Conservation (phyloP, 306 rosid genomes). For the Lotus japonicus region DNA sequence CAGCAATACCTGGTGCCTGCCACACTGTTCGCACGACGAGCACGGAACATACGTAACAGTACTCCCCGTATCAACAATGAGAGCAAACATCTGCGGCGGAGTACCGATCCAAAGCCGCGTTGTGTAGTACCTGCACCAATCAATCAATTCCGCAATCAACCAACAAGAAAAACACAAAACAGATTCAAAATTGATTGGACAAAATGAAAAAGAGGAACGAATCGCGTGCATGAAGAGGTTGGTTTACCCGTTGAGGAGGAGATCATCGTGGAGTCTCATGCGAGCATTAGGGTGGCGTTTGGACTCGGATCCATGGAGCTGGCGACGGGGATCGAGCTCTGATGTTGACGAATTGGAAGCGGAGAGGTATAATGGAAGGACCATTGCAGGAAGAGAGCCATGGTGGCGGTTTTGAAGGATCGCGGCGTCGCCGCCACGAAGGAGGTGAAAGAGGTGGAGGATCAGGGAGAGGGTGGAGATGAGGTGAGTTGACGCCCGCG, state of each 20-base stretch:
- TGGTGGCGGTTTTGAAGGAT: constrained; percentile 24
- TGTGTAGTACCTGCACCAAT: constrained; percentile 62
- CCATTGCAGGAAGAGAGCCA: constrained; percentile 51
- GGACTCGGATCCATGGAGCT: constrained; percentile 53
- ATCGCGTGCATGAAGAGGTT: neutral
- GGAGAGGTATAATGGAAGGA: constrained; percentile 66
- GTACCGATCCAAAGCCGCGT: constrained; percentile 94
- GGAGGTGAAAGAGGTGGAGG: neutral
- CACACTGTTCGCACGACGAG: constrained; percentile 74
- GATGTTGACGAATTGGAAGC: constrained; percentile 38
- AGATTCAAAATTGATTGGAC: neutral
- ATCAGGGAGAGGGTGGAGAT: constrained; percentile 3
- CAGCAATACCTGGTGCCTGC: constrained; percentile 50
- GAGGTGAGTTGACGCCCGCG: constrained; percentile 29
- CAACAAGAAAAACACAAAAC: neutral
- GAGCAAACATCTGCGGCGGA: constrained; percentile 88
- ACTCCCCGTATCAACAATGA: constrained; percentile 96
- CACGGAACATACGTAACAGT: constrained; percentile 96
- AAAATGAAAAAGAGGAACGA: neutral
- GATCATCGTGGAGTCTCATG: constrained; percentile 92
- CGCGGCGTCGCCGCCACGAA: constrained; percentile 15
- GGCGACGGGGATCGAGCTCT: constrained; percentile 48
- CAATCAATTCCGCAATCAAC: constrained; percentile 1
- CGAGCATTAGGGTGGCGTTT: constrained; percentile 63
- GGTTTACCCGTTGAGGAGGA: constrained; percentile 76